Evolutionary conservation across 805 yeast genomes (phyloP).

Genomic region (Groenewaldozyma salmanticensis): DNA sequence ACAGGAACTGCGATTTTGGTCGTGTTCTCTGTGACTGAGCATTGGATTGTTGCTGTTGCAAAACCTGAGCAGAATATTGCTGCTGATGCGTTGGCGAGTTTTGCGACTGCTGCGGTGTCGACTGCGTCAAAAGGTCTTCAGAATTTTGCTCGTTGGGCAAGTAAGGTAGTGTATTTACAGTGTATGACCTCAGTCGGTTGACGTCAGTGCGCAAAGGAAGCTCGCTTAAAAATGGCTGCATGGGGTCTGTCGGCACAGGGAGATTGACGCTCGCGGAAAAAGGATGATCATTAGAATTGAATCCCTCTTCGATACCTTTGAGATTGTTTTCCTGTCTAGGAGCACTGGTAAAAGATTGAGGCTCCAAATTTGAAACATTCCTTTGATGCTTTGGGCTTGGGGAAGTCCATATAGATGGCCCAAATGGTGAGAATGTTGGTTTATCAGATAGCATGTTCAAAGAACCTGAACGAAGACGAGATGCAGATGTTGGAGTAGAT

Average conservation of each 20-base stretch:
- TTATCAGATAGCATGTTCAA: slow-evolving; percentile 20
- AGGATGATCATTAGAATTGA: neutral
- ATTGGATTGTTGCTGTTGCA: slow-evolving; percentile 3
- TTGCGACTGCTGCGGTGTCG: slow-evolving; percentile 7
- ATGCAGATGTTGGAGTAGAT: slow-evolving; percentile 5
- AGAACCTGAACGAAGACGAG: slow-evolving; percentile 21
- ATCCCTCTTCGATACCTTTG: slow-evolving; percentile 1
- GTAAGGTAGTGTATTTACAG: slow-evolving; percentile 17
- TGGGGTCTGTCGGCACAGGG: slow-evolving; percentile 17
- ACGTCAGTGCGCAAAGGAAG: slow-evolving; percentile 26
- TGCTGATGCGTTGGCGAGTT: slow-evolving; percentile 17
- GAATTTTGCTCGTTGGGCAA: slow-evolving; percentile 9
- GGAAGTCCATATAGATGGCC: slow-evolving; percentile 22
- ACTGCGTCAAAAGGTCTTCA: too few species aligned
- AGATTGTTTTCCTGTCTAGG: too few species aligned
- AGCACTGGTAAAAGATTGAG: too few species aligned
- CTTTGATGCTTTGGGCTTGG: too few species aligned
- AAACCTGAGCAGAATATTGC: slow-evolving; percentile 7
- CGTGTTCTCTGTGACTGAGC: neutral
- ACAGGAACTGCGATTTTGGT: neutral
- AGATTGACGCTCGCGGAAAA: neutral
- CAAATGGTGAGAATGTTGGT: slow-evolving; percentile 21
- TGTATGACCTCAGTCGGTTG: slow-evolving; percentile 23
- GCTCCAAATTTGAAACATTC: too few species aligned
- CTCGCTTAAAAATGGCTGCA: slow-evolving; percentile 23